Conservation (phyloP, 2,329 filamentous ascomycete genomes). For the Furcasterigmium furcatum region DNA sequence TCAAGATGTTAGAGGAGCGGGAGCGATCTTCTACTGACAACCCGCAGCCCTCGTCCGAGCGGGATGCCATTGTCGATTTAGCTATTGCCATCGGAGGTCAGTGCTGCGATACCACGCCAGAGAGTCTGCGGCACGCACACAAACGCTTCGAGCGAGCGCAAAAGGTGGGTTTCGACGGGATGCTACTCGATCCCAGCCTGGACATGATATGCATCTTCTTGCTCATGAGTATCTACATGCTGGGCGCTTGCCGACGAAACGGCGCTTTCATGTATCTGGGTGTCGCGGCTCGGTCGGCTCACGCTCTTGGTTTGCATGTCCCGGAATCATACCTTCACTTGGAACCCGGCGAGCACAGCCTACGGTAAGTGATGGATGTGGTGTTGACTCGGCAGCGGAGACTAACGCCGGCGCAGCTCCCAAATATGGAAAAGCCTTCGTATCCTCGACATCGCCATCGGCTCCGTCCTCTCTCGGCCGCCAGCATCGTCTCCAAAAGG, state of each 20-base stretch:
- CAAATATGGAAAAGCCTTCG: slow-evolving; percentile 33
- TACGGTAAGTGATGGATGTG: slow-evolving; percentile 12
- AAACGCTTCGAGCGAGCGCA: slow-evolving; percentile 45
- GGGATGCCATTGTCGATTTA: slow-evolving; percentile 26
- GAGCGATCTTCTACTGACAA: neutral
- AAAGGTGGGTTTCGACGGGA: slow-evolving; percentile 41
- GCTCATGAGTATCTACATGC: slow-evolving; percentile 57
- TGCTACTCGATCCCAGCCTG: slow-evolving; percentile 51
- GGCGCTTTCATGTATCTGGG: slow-evolving; percentile 63
- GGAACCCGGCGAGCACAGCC: slow-evolving; percentile 9
- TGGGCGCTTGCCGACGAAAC: slow-evolving; percentile 55
- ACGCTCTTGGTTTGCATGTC: slow-evolving; percentile 52
- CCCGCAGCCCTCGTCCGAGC: neutral
- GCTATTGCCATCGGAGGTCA: slow-evolving; percentile 52
- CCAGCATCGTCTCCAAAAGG: slow-evolving; percentile 28
- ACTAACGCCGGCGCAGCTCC: neutral
- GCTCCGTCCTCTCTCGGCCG: slow-evolving; percentile 32
- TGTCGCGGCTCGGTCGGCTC: slow-evolving; percentile 53
- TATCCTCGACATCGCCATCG: slow-evolving; percentile 33
- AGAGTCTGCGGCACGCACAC: slow-evolving; percentile 14
- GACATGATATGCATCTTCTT: slow-evolving; percentile 49
- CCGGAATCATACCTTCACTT: slow-evolving; percentile 22
- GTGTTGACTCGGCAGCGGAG: accelerated
- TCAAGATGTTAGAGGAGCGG: slow-evolving; percentile 3
- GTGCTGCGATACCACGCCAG: slow-evolving; percentile 16